These are phyloP conservation scores for Septoria linicola DNA, from an alignment of 2,329 filamentous ascomycete species.

Conservation along the genomic window DNA sequence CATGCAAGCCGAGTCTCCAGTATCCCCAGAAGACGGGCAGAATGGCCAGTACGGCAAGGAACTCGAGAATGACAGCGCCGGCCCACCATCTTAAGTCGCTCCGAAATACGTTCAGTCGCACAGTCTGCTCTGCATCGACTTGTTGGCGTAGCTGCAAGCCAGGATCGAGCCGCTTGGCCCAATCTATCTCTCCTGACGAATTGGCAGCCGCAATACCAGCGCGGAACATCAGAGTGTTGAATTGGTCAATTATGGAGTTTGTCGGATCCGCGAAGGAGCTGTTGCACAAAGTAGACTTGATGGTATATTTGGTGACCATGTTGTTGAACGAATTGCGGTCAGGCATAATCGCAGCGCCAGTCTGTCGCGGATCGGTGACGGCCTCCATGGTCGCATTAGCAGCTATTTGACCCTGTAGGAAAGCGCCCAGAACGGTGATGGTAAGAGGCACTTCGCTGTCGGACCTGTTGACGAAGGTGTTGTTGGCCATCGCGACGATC, in stretches of 20 bases:
- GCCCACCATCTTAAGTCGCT: slow-evolving; percentile 22
- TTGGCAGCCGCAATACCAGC: background rate
- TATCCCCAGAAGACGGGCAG: slow-evolving; percentile 22
- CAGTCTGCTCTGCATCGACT: slow-evolving; percentile 10
- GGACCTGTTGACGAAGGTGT: slow-evolving; percentile 9
- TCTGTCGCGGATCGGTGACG: background rate
- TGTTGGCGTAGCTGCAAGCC: slow-evolving; percentile 12
- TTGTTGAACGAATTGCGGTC: background rate
- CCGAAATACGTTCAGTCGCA: slow-evolving; percentile 20
- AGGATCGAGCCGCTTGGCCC: slow-evolving; percentile 3
- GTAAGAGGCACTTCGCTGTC: background rate
- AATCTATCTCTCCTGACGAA: too few species aligned
- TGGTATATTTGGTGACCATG: background rate
- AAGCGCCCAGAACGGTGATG: slow-evolving; percentile 6
- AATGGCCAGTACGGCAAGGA: slow-evolving; percentile 16
- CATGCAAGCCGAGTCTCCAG: slow-evolving; percentile 16
- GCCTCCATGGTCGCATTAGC: slow-evolving; percentile 5
- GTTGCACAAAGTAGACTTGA: background rate
- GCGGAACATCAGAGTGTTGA: slow-evolving; percentile 17
- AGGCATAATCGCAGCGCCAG: background rate
- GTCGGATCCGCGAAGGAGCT: slow-evolving; percentile 13
- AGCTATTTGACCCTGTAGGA: slow-evolving; percentile 7
- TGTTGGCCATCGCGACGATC: slow-evolving; percentile 17
- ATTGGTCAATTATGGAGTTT: slow-evolving; percentile 4
- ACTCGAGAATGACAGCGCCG: slow-evolving; percentile 14